A percentile compares a stretch with the other conserved stretches of the same genome.
Evolutionary conservation across 1,284 basidiomycete species (phyloP).

Genomic region (Hemileia vastatrix): DNA sequence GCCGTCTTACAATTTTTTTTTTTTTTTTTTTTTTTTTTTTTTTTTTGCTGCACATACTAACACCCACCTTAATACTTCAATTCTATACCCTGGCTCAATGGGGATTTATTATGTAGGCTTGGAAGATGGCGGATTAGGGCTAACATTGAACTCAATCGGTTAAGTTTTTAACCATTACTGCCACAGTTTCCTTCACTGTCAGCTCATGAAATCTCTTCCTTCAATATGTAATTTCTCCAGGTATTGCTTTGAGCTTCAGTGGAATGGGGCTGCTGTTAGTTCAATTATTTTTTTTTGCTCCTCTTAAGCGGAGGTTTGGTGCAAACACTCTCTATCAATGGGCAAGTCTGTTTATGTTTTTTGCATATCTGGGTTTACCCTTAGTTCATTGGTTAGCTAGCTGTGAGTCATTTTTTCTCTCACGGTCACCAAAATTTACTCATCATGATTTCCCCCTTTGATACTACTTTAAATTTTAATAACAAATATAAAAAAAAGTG

Average conservation of each 20-base stretch:
- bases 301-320: conserved; percentile 9
- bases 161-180: no score
- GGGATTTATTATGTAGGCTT: background rate
- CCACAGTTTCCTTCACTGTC: no score
- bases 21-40: no score
- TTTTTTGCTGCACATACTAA: background rate
- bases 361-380: conserved; percentile 5
- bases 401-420: background rate
- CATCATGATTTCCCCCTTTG: no score
- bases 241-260: conserved; percentile 12
- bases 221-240: no score
- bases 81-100: background rate
- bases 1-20: background rate
- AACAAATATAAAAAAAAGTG: conserved; percentile 1
- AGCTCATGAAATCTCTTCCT: no score
- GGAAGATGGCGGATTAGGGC: conserved; percentile 18
- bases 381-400: conserved; percentile 7
- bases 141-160: conserved; percentile 15
- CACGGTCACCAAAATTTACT: background rate
- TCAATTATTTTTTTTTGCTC: conserved; percentile 16
- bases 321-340: conserved; percentile 8
- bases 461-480: background rate
- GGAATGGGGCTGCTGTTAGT: conserved; percentile 13
- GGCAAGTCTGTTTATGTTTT: background rate
- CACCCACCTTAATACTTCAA: background rate